Evolutionary conservation across 2,329 filamentous ascomycete genomes (phyloP).

Genomic region (Ophiocordyceps australis): DNA sequence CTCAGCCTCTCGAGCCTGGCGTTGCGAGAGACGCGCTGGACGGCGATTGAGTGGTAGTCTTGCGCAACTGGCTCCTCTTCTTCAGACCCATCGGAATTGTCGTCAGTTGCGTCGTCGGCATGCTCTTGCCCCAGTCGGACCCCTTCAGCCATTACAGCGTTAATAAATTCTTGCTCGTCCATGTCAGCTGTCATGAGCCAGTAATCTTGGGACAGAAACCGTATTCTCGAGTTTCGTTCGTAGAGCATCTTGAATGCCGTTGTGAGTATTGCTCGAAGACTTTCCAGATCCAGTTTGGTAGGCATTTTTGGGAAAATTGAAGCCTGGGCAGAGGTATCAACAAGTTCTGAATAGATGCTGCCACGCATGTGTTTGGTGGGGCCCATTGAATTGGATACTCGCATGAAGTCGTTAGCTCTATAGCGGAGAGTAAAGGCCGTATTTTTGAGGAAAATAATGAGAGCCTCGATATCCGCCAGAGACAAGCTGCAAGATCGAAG

Average conservation of each 20-base stretch:
- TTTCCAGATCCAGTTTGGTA: slow-evolving; percentile 46
- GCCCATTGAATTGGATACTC: too few relatives aligned
- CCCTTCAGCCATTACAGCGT: slow-evolving; percentile 75
- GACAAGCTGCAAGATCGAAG: slow-evolving; percentile 49
- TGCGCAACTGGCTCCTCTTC: slow-evolving; percentile 9
- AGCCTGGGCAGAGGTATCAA: background rate
- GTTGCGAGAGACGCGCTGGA: slow-evolving; percentile 42
- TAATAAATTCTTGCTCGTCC: slow-evolving; percentile 77
- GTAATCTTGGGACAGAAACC: slow-evolving; percentile 65
- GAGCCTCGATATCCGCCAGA: slow-evolving; percentile 48
- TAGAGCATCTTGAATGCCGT: slow-evolving; percentile 75
- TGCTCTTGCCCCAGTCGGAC: slow-evolving; percentile 49
- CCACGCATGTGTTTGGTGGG: too few relatives aligned
- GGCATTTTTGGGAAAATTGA: too few relatives aligned
- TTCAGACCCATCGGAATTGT: too few relatives aligned
- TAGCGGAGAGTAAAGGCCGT: slow-evolving; percentile 81
- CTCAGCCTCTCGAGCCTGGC: slow-evolving; percentile 45
- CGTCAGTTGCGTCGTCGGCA: too few relatives aligned
- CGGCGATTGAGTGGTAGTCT: slow-evolving; percentile 21
- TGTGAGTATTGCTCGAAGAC: slow-evolving; percentile 65
- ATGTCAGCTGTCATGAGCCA: slow-evolving; percentile 88
- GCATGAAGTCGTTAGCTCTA: slow-evolving; percentile 44
- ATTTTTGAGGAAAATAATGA: slow-evolving; percentile 79
- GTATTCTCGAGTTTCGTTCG: slow-evolving; percentile 76
- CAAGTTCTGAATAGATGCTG: too few relatives aligned